These are phyloP conservation scores for Amaranthus tricolor DNA, from an alignment of 179 eudicot genomes.

Conservation along the genomic window DNA sequence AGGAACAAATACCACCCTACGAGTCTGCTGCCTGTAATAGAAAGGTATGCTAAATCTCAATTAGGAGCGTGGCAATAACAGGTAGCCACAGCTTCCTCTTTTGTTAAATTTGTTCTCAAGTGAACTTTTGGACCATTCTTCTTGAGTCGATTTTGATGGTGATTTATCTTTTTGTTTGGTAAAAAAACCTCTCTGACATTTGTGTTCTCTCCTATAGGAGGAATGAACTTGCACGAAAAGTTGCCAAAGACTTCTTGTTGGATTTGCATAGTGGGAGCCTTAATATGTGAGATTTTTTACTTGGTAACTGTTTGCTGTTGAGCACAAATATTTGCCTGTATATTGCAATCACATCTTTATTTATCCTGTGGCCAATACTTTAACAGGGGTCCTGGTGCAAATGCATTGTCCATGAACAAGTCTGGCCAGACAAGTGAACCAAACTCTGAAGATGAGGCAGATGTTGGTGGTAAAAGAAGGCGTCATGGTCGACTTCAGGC, in stretches of 20 bases:
- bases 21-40: conserved; percentile 75
- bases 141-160: neutral
- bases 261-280: conserved; percentile 86
- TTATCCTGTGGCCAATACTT: conserved; percentile 6
- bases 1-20: conserved; percentile 97
- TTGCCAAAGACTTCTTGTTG: conserved; percentile 80
- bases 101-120: neutral
- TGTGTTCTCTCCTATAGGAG: conserved; percentile 51
- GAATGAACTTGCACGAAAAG: conserved; percentile 79
- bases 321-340: neutral
- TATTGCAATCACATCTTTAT: conserved; percentile 6
- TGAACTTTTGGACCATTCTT: neutral
- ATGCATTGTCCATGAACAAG: conserved; percentile 46
- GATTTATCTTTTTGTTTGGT: neutral
- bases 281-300: conserved; percentile 59
- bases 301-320: neutral
- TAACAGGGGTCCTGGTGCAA: conserved; percentile 76
- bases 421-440: conserved; percentile 71
- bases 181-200: neutral
- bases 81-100: conserved; percentile 5
- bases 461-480: conserved; percentile 63
- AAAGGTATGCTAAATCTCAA: conserved; percentile 50
- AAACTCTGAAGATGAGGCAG: conserved; percentile 85
- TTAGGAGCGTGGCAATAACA: conserved; percentile 9
- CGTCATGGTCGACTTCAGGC: conserved; percentile 56